Conservation (phyloP, 2,329 filamentous ascomycete genomes). For the Sarocladium brachiariae region DNA sequence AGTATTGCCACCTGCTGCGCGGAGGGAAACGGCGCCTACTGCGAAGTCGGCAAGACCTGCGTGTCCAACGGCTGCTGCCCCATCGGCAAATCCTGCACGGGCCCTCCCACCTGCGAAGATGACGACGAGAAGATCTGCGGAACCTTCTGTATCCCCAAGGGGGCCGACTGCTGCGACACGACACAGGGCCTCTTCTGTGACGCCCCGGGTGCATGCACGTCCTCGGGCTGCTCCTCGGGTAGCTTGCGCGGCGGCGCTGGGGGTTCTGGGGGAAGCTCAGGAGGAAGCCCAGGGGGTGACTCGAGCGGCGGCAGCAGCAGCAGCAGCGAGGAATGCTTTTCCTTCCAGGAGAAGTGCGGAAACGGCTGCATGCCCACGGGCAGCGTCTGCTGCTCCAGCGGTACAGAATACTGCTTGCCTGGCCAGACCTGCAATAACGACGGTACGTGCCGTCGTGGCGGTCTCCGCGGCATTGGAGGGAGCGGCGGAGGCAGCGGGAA, state of each 20-base stretch:
- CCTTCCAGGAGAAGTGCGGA: conserved; percentile 15
- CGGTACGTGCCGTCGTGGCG: conserved; percentile 9
- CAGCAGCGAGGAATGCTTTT: not conserved
- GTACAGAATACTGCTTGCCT: conserved; percentile 9
- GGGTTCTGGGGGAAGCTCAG: not conserved
- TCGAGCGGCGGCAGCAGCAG: not conserved
- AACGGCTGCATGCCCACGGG: conserved; percentile 16
- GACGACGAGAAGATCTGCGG: conserved; percentile 17
- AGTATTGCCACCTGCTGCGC: conserved; percentile 23
- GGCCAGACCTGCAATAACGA: conserved; percentile 11
- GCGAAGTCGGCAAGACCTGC: conserved; percentile 24
- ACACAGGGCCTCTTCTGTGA: conserved; percentile 9
- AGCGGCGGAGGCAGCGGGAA: not conserved
- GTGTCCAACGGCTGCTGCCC: conserved; percentile 24
- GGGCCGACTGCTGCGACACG: conserved; percentile 11
- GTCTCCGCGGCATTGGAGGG: not conserved
- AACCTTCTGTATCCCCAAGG: conserved; percentile 16
- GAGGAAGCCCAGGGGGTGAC: not conserved
- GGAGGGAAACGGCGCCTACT: conserved; percentile 22
- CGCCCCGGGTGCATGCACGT: conserved; percentile 3
- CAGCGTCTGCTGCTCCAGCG: conserved; percentile 12
- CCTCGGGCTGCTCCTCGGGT: not conserved
- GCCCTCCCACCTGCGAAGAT: conserved; percentile 19
- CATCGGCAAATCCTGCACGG: conserved; percentile 24
- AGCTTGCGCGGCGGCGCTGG: not conserved